Percentiles rank a stretch among this genome's conserved stretches.
These are phyloP conservation scores for Colletotrichum sojae DNA, from an alignment of 2,329 filamentous ascomycete genomes.

Conservation along the genomic window DNA sequence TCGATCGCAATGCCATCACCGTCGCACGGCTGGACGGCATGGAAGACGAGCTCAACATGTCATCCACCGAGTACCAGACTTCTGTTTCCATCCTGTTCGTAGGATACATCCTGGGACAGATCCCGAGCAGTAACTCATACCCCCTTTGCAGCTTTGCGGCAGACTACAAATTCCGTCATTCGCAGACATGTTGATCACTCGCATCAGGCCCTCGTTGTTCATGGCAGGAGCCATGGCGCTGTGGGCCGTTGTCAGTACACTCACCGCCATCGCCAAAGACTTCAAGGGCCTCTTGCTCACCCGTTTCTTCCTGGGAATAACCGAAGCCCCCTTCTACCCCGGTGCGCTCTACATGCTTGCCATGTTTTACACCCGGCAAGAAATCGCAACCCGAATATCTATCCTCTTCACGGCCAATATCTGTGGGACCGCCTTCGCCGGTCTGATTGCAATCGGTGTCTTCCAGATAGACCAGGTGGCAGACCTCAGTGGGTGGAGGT, in stretches of 20 bases:
- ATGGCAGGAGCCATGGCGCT: conserved; percentile 35
- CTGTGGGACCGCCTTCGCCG: conserved; percentile 44
- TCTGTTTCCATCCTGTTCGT: conserved; percentile 46
- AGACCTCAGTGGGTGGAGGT: conserved; percentile 62
- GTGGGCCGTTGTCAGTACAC: conserved; percentile 35
- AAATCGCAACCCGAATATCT: conserved; percentile 54
- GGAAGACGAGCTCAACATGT: conserved; percentile 48
- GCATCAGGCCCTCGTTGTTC: conserved; percentile 27
- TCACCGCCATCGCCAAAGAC: conserved; percentile 50
- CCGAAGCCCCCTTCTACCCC: conserved; percentile 48
- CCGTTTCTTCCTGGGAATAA: conserved; percentile 53
- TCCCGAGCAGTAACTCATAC: conserved; percentile 47
- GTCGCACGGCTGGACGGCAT: conserved; percentile 30
- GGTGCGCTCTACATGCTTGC: conserved; percentile 41
- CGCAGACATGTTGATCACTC: conserved; percentile 37
- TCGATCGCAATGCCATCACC: conserved; percentile 44
- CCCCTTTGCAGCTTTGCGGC: neutral
- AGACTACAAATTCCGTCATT: neutral
- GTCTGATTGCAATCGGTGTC: conserved; percentile 41
- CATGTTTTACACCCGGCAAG: conserved; percentile 57
- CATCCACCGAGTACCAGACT: conserved; percentile 45
- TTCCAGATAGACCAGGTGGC: conserved; percentile 57
- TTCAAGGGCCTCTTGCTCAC: conserved; percentile 51
- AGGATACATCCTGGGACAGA: conserved; percentile 47
- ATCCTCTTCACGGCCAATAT: conserved; percentile 52